Percentiles rank a stretch among this genome's conserved stretches.
Evolutionary conservation across 495 filamentous ascomycete genomes (phyloP).

Genomic region (Podospora tetraspora): DNA sequence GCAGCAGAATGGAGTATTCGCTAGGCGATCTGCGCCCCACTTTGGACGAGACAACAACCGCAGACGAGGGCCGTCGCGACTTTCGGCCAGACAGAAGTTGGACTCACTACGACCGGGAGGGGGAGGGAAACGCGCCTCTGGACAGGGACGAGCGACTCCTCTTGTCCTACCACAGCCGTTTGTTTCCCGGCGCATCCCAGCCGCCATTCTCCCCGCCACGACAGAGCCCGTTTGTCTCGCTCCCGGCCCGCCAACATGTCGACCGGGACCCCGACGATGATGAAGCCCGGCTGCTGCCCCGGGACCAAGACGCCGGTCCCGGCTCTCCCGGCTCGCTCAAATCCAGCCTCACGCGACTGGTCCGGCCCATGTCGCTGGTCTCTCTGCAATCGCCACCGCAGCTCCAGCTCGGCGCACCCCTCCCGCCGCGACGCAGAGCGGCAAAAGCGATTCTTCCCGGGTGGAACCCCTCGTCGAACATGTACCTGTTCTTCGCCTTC

Average conservation of each 20-base stretch:
- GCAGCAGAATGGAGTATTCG: neutral
- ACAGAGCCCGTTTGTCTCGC: neutral
- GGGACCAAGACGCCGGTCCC: neutral
- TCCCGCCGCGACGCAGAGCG: neutral
- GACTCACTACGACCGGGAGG: neutral
- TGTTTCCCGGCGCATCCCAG: neutral
- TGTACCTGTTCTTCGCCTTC: constrained; percentile 32
- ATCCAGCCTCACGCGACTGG: neutral
- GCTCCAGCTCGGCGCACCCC: neutral
- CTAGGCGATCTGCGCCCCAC: neutral
- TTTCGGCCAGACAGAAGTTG: neutral
- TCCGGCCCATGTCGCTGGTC: neutral
- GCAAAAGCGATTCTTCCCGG: neutral
- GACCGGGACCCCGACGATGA: neutral
- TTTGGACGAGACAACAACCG: neutral
- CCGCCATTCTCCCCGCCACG: neutral
- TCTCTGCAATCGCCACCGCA: neutral
- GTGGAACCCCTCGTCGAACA: constrained; percentile 27
- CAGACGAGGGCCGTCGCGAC: neutral
- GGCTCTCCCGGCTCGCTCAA: neutral
- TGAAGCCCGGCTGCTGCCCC: neutral
- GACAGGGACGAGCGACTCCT: neutral
- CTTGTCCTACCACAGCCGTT: neutral
- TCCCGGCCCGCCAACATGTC: neutral
- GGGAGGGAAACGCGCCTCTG: neutral